Conservation (phyloP, 1,139 yeast genomes). For the Maudiozyma humilis region DNA sequence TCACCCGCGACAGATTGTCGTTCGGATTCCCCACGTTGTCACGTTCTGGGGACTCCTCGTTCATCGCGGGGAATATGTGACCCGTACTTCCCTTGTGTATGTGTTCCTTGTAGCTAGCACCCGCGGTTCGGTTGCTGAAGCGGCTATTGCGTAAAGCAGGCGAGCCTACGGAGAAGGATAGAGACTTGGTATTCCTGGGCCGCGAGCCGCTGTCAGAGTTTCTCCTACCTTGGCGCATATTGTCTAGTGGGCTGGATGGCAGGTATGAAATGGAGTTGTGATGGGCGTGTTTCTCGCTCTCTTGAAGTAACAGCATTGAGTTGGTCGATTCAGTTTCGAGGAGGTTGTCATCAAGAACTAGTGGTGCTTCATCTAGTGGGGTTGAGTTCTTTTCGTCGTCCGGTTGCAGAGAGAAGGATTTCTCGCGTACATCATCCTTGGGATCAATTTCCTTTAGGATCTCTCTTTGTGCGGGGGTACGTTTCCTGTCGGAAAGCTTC, state of each 20-base stretch:
- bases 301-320: conserved; percentile 17
- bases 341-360: conserved; percentile 22
- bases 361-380: conserved; percentile 8
- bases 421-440: conserved; percentile 12
- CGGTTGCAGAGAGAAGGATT: conserved; percentile 3
- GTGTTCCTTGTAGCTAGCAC: not conserved
- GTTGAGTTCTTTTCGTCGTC: conserved; percentile 5
- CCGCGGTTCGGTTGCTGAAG: conserved; percentile 2
- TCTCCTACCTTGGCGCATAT: conserved; percentile 6
- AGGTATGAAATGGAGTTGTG: not conserved
- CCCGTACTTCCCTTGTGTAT: conserved; percentile 9
- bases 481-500: no score
- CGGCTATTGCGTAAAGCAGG: conserved; percentile 8
- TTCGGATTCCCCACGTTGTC: not conserved
- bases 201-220: conserved; percentile 11
- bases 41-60: not conserved
- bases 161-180: conserved; percentile 12
- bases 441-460: conserved; percentile 2
- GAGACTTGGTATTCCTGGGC: conserved; percentile 6
- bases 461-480: no score
- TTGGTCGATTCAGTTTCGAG: conserved; percentile 22
- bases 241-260: not conserved
- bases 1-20: not conserved
- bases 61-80: conserved; percentile 8
- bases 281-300: conserved; percentile 7